Base-by-base conservation (phyloP, 805 yeast species). In the Hanseniaspora singularis region DNA sequence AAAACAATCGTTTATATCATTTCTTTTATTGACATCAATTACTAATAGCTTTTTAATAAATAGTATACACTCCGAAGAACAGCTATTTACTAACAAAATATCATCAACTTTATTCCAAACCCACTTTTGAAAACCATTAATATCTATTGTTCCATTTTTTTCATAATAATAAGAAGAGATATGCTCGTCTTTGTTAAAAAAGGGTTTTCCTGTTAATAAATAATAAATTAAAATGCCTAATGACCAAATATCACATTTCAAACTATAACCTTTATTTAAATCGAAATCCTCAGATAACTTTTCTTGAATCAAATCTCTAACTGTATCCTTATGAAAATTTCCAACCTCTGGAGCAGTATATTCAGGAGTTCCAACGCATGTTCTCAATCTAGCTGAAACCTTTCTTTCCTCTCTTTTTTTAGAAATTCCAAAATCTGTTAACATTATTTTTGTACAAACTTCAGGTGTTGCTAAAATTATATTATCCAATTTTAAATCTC, bases 331-430 rank as follows among this genome's bases (percentile, higher is more conserved):
- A 30, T 44, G 19, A 22, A 44, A 34, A 49, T 41, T 55, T 0
- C 79, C 76, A 10, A 79, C 76, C 54, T 79, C 86, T 0, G 87
- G 87, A 1, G 87, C 86, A 49, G 78, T 71, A 54, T 79, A 79
- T 55, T 79, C 86, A 0, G 80, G 77, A 0, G 86, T 79, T 2
- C 80, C 80, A 1, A 73, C 78, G 0, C 72, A 64, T 0, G 79
- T 70, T 33, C 64, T 66, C 66, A 73, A 68, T 46, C 76, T 59
- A 7, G 54, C 49, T 6, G 57, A 51, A 16, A 57, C 33, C 6
- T 28, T 10, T 18, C n/a, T 7, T 3, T 18, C 6, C 22, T 31
- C 20, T 12, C 53, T 53, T 14, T 60, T 55, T 53, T 65, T 69
- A 2, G 76, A 73, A 33, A 71, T 70, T 0, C 88, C 88, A 61